phyloP scores from a whole-genome alignment of 352 stramenopile genomes.

The Pythium folliculosum region DNA sequence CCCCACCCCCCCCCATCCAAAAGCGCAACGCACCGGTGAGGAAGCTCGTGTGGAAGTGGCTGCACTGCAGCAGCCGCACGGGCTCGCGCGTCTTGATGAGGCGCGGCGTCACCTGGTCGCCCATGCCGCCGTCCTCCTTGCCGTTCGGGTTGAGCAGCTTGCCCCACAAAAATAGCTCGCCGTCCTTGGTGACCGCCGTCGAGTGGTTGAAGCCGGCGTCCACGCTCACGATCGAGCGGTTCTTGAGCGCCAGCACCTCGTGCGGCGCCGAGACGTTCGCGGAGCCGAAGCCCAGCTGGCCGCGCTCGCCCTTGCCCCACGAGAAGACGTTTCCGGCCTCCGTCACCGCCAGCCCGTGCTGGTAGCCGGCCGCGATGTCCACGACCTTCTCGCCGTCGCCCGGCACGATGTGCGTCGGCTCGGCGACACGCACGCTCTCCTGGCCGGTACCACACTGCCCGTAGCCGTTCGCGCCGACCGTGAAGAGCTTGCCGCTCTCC shows the following conservation, averaged over 20 bases:
- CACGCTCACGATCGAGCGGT: conserved; percentile 61
- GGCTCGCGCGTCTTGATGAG: conserved; percentile 69
- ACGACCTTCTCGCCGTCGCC: conserved; percentile 63
- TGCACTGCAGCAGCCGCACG: conserved; percentile 71
- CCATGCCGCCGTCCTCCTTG: conserved; percentile 50
- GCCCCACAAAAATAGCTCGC: conserved; percentile 84
- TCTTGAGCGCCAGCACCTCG: conserved; percentile 78
- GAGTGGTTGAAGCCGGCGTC: conserved; percentile 86
- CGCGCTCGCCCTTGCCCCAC: conserved; percentile 84
- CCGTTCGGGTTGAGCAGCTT: conserved; percentile 78
- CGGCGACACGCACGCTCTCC: conserved; percentile 61
- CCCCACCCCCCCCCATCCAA: too few species aligned
- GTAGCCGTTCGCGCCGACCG: conserved; percentile 75
- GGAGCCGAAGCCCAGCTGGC: conserved; percentile 77
- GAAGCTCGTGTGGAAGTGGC: conserved; percentile 84
- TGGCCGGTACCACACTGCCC: conserved; percentile 75
- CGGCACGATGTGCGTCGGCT: conserved; percentile 57
- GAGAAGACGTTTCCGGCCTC: conserved; percentile 70
- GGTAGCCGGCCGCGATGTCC: conserved; percentile 73
- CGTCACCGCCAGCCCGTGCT: conserved; percentile 77
- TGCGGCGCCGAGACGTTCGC: conserved; percentile 73
- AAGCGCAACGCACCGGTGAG: conserved; percentile 65
- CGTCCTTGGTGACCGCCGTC: conserved; percentile 65
- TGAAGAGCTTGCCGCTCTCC: conserved; percentile 79
- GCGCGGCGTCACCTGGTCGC: conserved; percentile 74